Percentiles rank a stretch among this genome's conserved stretches.
Evolutionary conservation across 2,329 filamentous ascomycete species (phyloP).

Genomic region (Akanthomyces uredinophilus): DNA sequence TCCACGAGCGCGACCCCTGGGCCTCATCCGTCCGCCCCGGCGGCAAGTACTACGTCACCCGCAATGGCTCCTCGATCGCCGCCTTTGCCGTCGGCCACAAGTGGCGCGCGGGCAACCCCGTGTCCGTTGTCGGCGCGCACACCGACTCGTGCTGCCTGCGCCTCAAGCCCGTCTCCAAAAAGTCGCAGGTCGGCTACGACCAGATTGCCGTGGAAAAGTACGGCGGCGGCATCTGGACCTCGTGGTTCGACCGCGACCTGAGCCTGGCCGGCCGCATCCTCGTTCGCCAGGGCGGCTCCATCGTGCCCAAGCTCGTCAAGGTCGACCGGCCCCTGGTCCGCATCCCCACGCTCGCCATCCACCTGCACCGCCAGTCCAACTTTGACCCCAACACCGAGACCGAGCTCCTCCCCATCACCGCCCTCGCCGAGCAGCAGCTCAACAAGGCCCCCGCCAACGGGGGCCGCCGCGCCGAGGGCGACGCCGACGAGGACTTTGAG

Average conservation of each 20-base stretch:
- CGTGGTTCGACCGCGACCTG: slow-evolving; percentile 95
- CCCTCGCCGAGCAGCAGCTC: slow-evolving; percentile 79
- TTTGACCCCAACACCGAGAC: slow-evolving; percentile 97
- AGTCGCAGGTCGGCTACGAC: slow-evolving; percentile 77
- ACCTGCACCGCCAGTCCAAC: slow-evolving; percentile 77
- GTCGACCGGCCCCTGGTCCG: slow-evolving; percentile 85
- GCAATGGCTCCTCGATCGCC: slow-evolving; percentile 86
- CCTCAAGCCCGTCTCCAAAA: slow-evolving; percentile 92
- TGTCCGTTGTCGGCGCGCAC: slow-evolving; percentile 91
- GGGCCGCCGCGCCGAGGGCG: slow-evolving; percentile 34
- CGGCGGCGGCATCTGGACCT: slow-evolving; percentile 95
- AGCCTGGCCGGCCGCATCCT: slow-evolving; percentile 85
- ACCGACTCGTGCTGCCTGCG: slow-evolving; percentile 91
- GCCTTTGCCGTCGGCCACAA: slow-evolving; percentile 86
- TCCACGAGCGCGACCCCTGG: slow-evolving; percentile 91
- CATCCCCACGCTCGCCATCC: slow-evolving; percentile 90
- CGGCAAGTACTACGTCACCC: slow-evolving; percentile 93
- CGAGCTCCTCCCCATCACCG: slow-evolving; percentile 89
- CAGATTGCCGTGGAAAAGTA: slow-evolving; percentile 97
- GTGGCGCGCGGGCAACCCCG: slow-evolving; percentile 87
- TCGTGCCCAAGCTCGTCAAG: slow-evolving; percentile 81
- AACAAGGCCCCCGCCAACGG: slow-evolving; percentile 60
- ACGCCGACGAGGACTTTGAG: slow-evolving; percentile 52
- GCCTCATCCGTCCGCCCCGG: slow-evolving; percentile 71
- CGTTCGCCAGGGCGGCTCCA: slow-evolving; percentile 66